These are phyloP conservation scores for Dendrobium catenatum DNA, from an alignment of 106 monocot genomes.

Conservation along the genomic window DNA sequence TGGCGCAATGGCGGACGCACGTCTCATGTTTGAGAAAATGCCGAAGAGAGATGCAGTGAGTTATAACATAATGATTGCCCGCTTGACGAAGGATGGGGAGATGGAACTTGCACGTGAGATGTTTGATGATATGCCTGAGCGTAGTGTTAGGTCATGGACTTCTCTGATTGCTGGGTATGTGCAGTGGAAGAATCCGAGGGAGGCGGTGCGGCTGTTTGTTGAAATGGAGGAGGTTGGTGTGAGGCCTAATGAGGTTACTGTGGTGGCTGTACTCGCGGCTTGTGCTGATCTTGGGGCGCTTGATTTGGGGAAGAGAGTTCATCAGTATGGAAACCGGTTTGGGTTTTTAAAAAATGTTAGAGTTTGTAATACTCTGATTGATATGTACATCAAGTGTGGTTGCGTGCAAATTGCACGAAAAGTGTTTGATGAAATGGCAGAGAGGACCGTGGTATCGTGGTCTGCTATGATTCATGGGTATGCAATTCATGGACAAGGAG, in stretches of 20 bases:
- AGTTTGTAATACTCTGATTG: constrained; percentile 44
- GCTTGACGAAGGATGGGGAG: constrained; percentile 25
- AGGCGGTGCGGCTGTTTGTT: constrained; percentile 32
- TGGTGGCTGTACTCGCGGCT: constrained; percentile 40
- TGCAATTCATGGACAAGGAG: constrained; percentile 48
- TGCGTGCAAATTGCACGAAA: constrained; percentile 25
- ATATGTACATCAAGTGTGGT: constrained; percentile 81
- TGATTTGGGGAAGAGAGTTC: constrained; percentile 41
- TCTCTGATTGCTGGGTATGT: constrained; percentile 64
- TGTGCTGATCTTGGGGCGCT: constrained; percentile 50
- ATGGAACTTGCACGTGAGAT: constrained; percentile 36
- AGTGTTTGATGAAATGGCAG: constrained; percentile 42
- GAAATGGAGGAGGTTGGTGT: constrained; percentile 42
- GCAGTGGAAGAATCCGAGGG: constrained; percentile 22
- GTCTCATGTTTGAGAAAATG: constrained; percentile 48
- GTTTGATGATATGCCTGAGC: constrained; percentile 45
- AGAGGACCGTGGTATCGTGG: constrained; percentile 42
- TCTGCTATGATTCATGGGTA: constrained; percentile 51
- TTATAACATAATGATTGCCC: constrained; percentile 61
- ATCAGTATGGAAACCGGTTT: constrained; percentile 18
- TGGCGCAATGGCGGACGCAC: constrained; percentile 15
- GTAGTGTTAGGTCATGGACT: constrained; percentile 55
- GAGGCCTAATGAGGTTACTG: constrained; percentile 49
- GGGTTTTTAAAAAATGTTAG: constrained; percentile 36
- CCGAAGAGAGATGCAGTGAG: constrained; percentile 37